Base-by-base conservation (phyloP, 306 rosid genomes). In the Trifolium repens region DNA sequence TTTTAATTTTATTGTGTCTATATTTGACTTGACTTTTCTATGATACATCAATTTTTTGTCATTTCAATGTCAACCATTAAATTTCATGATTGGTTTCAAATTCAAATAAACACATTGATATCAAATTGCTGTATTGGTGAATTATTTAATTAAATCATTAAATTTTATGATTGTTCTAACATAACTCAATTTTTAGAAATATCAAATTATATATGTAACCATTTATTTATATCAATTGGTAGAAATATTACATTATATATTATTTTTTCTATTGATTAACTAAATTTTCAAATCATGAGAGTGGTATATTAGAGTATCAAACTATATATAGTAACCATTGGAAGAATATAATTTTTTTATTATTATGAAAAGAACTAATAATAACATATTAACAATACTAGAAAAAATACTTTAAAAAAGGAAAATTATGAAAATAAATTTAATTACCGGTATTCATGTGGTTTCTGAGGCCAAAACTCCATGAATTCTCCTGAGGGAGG, bases 381-480 rank as follows among this genome's bases (percentile, higher is more conserved):
- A 43, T 9, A 43, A 43, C 10, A 43, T 47, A 17, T 17, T 17
- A 13, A 52, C 9, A 52, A 52, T 16, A 53, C 26, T 53, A 16
- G 60, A 8, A 54, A 54, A 35, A 35, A 5, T 4, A 32, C 22
- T 24, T 42, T 26, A 2, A 10, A 22, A 5, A 47, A 19, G 0
- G 4, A 9, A 66, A 7, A 2, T 19, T 2, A 10, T 69, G 64
- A 27, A 58, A 71, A 9, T 27, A 62, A 65, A 35, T 12, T 0
- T 22, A 58, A 10, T 43, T 59, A 80, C 79, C 83, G 39, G 6
- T 73, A 80, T 12, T 80, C 74, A 24, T 54, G 5, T 35, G 98
- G 98, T 67, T 92, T 90, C 8, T 78, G 50, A 53, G 98, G 98
- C 96, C 94, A 92, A 83, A 75, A 86, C 8, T 84, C 76, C 24